Conservation (phyloP, 2,329 filamentous ascomycete species). For the Ilyonectria mors-panacis region DNA sequence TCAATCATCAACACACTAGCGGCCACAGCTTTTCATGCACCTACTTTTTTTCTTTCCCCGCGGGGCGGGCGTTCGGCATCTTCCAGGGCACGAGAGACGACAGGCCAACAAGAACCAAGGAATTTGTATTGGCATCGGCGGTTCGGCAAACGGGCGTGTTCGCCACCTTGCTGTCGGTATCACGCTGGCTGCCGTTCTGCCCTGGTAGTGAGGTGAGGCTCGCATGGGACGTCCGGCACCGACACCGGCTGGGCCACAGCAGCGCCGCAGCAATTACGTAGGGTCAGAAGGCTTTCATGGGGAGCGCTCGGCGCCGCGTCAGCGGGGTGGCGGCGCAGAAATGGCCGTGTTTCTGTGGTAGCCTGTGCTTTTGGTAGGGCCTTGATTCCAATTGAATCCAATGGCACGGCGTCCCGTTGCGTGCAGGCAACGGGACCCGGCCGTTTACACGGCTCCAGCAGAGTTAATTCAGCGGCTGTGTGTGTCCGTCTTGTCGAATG, state of each 20-base stretch:
- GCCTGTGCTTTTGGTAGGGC: neutral
- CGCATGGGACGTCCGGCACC: slow-evolving; percentile 2
- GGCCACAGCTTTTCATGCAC: slow-evolving; percentile 7
- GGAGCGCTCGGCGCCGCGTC: slow-evolving; percentile 3
- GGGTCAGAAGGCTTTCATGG: neutral
- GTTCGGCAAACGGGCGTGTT: slow-evolving; percentile 8
- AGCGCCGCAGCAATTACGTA: slow-evolving; percentile 1
- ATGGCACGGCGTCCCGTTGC: neutral
- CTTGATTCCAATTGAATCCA: neutral
- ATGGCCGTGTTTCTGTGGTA: neutral
- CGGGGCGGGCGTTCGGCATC: slow-evolving; percentile 13
- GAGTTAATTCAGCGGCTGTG: neutral
- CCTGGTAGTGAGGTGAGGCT: neutral
- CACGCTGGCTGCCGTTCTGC: neutral
- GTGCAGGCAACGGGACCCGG: neutral
- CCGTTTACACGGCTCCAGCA: slow-evolving; percentile 3
- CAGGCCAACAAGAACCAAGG: slow-evolving; percentile 12
- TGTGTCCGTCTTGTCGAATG: slow-evolving; percentile 13
- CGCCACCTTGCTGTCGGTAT: neutral
- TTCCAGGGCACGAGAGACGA: slow-evolving; percentile 1
- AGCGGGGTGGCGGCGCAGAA: neutral
- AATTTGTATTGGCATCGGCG: slow-evolving; percentile 8
- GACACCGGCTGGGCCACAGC: neutral
- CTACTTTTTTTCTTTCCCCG: neutral
- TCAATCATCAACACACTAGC: slow-evolving; percentile 10